A percentile compares a stretch with the other conserved stretches of the same genome.
Evolutionary conservation across 1,139 yeast species (phyloP).

Genomic region (Hansenula lynferdii): DNA sequence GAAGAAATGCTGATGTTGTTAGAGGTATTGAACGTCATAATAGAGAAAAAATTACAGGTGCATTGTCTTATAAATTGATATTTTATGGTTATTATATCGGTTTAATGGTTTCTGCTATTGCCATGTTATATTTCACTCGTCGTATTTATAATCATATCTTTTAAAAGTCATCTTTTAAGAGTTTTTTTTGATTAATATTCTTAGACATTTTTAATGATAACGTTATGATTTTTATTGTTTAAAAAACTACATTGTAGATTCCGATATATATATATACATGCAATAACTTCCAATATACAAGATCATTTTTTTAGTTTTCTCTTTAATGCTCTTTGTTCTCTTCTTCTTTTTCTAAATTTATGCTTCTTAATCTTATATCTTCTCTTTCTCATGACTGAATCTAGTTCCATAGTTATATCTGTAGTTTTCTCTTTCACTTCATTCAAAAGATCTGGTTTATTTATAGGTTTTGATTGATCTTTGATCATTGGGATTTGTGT

Average conservation of each 20-base stretch:
- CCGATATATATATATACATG: constrained; percentile 10
- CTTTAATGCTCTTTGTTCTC: constrained; percentile 27
- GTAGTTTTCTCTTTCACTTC: constrained; percentile 1
- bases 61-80: constrained; percentile 50
- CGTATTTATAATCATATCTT: constrained; percentile 4
- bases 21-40: constrained; percentile 65
- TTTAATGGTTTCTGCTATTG: constrained; percentile 1
- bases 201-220: not conserved
- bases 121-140: constrained; percentile 5
- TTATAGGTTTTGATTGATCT: not conserved
- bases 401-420: constrained; percentile 27
- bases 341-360: constrained; percentile 69
- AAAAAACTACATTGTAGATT: constrained; percentile 3
- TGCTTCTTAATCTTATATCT: constrained; percentile 72
- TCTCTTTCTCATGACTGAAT: constrained; percentile 65
- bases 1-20: constrained; percentile 55
- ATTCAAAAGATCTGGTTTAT: not conserved
- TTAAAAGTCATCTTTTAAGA: no score
- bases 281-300: constrained; percentile 3
- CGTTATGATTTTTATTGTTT: not conserved
- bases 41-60: constrained; percentile 47
- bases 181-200: not conserved
- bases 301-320: constrained; percentile 24
- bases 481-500: not conserved
- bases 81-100: constrained; percentile 24